phyloP scores from a whole-genome alignment of 2,329 filamentous ascomycete genomes.

The Mycocentrospora acerina region DNA sequence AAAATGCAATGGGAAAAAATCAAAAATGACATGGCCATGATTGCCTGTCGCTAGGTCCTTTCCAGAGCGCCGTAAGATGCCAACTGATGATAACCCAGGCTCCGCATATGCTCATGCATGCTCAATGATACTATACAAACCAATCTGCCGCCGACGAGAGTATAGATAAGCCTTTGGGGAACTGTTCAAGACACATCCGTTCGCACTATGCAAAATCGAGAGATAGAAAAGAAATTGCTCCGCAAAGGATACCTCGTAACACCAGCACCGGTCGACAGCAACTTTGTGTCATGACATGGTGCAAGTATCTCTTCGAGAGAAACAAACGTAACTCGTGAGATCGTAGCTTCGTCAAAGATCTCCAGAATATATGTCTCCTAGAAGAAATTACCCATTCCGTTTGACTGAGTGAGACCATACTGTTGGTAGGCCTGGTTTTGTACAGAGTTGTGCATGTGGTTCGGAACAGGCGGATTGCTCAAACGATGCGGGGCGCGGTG shows the following conservation, averaged over 20 bases:
- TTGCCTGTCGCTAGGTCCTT: constrained; percentile 10
- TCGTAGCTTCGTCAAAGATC: constrained; percentile 49
- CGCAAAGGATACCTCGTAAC: constrained; percentile 22
- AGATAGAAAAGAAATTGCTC: constrained; percentile 28
- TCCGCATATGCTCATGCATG: constrained; percentile 37
- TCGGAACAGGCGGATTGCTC: constrained; percentile 41
- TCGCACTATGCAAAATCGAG: constrained; percentile 24
- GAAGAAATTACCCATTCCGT: constrained; percentile 49
- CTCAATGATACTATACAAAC: constrained; percentile 40
- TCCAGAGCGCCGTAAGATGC: constrained; percentile 35
- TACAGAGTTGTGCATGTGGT: constrained; percentile 41
- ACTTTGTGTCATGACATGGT: constrained; percentile 24
- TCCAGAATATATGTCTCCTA: constrained; percentile 26
- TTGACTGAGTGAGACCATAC: constrained; percentile 41
- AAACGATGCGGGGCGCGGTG: constrained; percentile 41
- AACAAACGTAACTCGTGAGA: constrained; percentile 51
- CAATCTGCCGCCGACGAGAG: constrained; percentile 21
- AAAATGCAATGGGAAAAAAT: constrained; percentile 15
- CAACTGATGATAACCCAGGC: constrained; percentile 27
- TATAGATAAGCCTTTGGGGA: constrained; percentile 15
- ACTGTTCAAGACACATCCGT: constrained; percentile 13
- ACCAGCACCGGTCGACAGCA: constrained; percentile 24
- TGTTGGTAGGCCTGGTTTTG: constrained; percentile 44
- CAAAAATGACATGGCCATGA: constrained; percentile 6
- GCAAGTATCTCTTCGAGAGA: constrained; percentile 18